A percentile compares a stretch with the other conserved stretches of the same genome.
Evolutionary conservation across 2,329 filamentous ascomycete species (phyloP).

Genomic region (Didymella lethalis): DNA sequence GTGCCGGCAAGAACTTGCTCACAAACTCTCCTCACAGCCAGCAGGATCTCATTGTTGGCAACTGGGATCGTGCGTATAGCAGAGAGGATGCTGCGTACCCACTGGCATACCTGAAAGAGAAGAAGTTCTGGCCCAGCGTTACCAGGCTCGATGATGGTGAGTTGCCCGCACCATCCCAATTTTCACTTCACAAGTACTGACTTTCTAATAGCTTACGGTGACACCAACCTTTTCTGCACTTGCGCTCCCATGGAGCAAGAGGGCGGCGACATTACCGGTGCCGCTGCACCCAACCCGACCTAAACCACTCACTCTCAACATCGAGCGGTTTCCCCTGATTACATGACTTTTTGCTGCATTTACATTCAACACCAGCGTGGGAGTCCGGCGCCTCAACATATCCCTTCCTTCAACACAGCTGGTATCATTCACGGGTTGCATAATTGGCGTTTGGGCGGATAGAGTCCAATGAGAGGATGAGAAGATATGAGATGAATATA

Average conservation of each 20-base stretch:
- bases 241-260: constrained; percentile 78
- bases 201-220: constrained; percentile 73
- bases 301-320: constrained; percentile 27
- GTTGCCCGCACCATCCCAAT: constrained; percentile 38
- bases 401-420: constrained; percentile 25
- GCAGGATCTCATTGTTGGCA: constrained; percentile 75
- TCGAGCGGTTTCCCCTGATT: constrained; percentile 1
- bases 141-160: constrained; percentile 86
- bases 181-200: constrained; percentile 39
- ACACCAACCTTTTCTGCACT: constrained; percentile 93
- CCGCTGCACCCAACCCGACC: constrained; percentile 44
- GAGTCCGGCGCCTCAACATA: constrained; percentile 25
- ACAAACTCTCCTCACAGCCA: constrained; percentile 90
- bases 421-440: constrained; percentile 14
- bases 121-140: constrained; percentile 97
- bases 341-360: constrained; percentile 16
- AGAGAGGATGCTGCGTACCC: constrained; percentile 89
- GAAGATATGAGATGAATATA: not conserved
- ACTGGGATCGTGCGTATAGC: constrained; percentile 85
- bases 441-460: constrained; percentile 16
- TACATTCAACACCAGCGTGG: constrained; percentile 25
- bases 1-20: constrained; percentile 75
- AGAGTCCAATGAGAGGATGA: not conserved
- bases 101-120: constrained; percentile 80
- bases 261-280: constrained; percentile 43